Evolutionary conservation across 108 stramenopile genomes (phyloP), one percentile per base, ranked within the genome.

Genomic region (Cyclotella choctawhatcheeana): DNA sequence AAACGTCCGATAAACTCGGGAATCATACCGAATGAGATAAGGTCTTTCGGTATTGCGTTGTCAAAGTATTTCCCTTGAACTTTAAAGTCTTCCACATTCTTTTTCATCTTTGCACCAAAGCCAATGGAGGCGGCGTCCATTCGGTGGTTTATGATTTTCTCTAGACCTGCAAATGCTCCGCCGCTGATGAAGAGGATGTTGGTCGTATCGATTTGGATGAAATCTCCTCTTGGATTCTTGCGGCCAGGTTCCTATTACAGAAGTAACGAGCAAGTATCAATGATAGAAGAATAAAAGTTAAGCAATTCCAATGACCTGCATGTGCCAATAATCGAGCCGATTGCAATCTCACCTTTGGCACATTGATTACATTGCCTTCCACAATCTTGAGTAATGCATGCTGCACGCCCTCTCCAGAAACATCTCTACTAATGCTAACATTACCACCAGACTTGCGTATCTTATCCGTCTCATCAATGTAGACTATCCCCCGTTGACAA

Each of bases 361-460:
- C 98, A 83, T 97, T 99, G 17, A 97, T 93, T 3, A 97, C 88
- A 69, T 94, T 96, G n/a, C 98, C 98, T 82, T 99, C 98, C 1
- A 99, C 96, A 83, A 99, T 97, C 85, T 99, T 99, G 35, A 99
- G 83, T 24, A 99, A 83, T 2, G 98, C 98, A 80, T 99, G 98
- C 81, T 99, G 98, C n/a, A 99, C 97, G 27, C 97, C 98, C 81
- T 98, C 98, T 3, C 97, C 97, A 58, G 89, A 91, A 13, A 96
- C 94, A 72, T 96, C 96, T n/a, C 97, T 89, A 61, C 95, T 98
- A 48, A 98, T 97, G 71, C 93, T 93, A 16, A 95, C 84, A 79
- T 96, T 97, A 43, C 92, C 96, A n/a, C 91, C 87, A 47, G 89
- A 90, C 69, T 94, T 91, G 33, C 94, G 84, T 60, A 97, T 97